These are phyloP conservation scores for Trifolium pratense DNA, from an alignment of 306 rosid species.

Conservation along the genomic window DNA sequence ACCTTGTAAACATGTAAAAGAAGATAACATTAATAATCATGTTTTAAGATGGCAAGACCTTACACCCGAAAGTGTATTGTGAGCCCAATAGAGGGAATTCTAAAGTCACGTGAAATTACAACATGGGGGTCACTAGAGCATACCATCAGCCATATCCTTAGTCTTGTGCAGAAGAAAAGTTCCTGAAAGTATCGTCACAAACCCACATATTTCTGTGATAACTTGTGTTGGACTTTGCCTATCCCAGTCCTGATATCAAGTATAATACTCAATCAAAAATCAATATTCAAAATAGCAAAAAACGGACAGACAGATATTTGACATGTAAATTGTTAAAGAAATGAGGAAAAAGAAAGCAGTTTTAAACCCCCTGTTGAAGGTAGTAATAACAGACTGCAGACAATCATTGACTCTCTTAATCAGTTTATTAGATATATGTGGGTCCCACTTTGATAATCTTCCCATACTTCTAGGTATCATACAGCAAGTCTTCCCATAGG, in stretches of 20 bases:
- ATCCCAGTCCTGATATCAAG: constrained; percentile 93
- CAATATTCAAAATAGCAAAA: constrained; percentile 34
- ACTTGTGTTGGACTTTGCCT: constrained; percentile 99
- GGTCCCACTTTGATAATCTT: constrained; percentile 9
- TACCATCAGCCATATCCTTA: constrained; percentile 97
- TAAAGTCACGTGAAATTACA: neutral
- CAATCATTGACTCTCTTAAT: no score
- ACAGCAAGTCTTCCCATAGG: neutral
- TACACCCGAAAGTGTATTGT: constrained; percentile 8
- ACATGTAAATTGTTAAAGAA: constrained; percentile 16
- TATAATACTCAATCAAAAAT: constrained; percentile 28
- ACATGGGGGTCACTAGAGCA: constrained; percentile 25
- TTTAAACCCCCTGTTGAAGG: constrained; percentile 36
- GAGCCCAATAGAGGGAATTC: constrained; percentile 10
- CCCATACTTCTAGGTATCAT: neutral
- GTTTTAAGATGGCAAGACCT: constrained; percentile 24
- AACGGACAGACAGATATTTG: constrained; percentile 20
- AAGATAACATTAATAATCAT: constrained; percentile 32
- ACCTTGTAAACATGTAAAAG: constrained; percentile 54
- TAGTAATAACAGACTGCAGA: no score
- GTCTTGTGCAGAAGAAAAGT: constrained; percentile 99
- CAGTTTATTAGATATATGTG: neutral
- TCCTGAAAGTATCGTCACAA: constrained; percentile 98
- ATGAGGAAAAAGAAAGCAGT: constrained; percentile 6
- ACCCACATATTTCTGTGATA: constrained; percentile 95